A percentile compares a stretch with the other conserved stretches of the same genome.
Evolutionary conservation across 441 rosid species (phyloP).

Genomic region (Croton setiger): DNA sequence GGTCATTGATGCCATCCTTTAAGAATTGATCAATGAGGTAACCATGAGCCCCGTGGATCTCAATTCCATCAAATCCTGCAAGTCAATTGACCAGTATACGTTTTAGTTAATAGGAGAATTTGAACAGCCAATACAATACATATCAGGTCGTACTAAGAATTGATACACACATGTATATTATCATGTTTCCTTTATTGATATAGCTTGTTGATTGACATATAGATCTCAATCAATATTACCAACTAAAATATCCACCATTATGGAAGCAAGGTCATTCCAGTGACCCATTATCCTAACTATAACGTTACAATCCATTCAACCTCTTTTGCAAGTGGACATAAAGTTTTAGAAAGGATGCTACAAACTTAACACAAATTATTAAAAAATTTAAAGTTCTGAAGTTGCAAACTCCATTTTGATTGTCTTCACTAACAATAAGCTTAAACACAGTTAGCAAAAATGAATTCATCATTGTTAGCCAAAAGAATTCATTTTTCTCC

Average conservation of each 20-base stretch:
- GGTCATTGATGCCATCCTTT: conserved; percentile 75
- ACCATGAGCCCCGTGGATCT: conserved; percentile 92
- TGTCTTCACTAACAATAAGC: background rate
- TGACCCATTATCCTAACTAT: background rate
- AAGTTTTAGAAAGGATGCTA: background rate
- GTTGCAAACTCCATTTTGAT: background rate
- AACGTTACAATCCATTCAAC: background rate
- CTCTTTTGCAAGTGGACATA: background rate
- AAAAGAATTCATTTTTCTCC: conserved; percentile 6
- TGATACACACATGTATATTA: background rate
- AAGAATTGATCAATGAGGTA: conserved; percentile 87
- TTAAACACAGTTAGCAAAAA: background rate
- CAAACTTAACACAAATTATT: background rate
- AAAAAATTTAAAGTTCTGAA: background rate
- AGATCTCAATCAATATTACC: background rate
- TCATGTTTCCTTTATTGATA: background rate
- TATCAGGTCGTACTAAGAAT: background rate
- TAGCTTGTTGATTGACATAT: background rate
- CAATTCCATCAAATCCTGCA: conserved; percentile 84
- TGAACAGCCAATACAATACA: background rate
- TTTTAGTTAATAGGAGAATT: background rate
- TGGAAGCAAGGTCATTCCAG: background rate
- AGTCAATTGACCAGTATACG: background rate
- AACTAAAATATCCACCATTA: background rate
- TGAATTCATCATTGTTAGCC: background rate